Conservation (phyloP, 139 green algal species). For the Chlorella sp. region DNA sequence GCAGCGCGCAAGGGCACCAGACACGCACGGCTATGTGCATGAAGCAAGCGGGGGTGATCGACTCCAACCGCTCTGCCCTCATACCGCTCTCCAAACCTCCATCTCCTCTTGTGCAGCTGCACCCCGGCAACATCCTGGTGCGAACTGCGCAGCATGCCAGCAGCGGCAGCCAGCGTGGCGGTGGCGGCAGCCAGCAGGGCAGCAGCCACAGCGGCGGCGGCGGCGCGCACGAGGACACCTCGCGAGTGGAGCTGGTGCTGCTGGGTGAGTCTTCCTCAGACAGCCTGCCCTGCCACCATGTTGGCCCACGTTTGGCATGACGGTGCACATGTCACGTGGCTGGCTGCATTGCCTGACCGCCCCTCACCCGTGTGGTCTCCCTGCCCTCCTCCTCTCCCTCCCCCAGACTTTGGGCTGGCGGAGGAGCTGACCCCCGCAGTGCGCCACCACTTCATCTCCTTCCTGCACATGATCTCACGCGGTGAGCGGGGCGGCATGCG, state of each 20-base stretch:
- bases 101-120: slow-evolving; percentile 59
- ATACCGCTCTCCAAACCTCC: too few species aligned
- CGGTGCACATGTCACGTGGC: too few species aligned
- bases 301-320: too few species aligned
- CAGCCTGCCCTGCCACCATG: too few species aligned
- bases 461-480: slow-evolving; percentile 75
- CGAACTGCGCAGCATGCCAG: not conserved
- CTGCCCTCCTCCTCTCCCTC: too few species aligned
- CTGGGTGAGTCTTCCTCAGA: slow-evolving; percentile 38
- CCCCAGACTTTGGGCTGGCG: slow-evolving; percentile 77
- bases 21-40: too few species aligned
- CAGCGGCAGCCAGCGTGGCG: not conserved
- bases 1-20: too few species aligned
- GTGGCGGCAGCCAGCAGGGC: not conserved
- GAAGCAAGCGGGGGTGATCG: too few species aligned
- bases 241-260: slow-evolving; percentile 71
- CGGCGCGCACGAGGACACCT: not conserved
- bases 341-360: too few species aligned
- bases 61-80: too few species aligned
- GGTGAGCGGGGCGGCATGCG: slow-evolving; percentile 33
- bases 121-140: slow-evolving; percentile 93
- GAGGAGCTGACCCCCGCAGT: slow-evolving; percentile 83
- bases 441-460: slow-evolving; percentile 87
- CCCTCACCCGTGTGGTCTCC: too few species aligned
- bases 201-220: not conserved